phyloP scores from a whole-genome alignment of 1,284 basidiomycete genomes.

The Pisolithus thermaeus region DNA sequence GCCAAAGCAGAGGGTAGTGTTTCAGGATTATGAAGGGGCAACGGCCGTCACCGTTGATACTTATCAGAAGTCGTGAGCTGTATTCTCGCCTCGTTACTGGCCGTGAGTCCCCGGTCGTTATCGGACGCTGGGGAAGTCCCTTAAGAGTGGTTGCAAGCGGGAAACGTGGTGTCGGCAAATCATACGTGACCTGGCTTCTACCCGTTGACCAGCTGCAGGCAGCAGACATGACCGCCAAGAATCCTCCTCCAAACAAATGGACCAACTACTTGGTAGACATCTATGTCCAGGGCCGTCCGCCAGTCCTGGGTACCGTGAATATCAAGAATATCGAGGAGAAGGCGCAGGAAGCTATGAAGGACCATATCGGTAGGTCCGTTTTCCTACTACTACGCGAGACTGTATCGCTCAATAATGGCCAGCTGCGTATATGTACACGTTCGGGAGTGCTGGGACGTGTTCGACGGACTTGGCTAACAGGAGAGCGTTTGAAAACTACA shows the following conservation, averaged over 20 bases:
- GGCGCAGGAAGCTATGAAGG: slow-evolving; percentile 42
- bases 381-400: neutral
- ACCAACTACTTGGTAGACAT: slow-evolving; percentile 25
- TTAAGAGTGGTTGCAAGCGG: too few relatives aligned
- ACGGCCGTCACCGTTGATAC: too few relatives aligned
- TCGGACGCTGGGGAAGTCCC: slow-evolving; percentile 10
- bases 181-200: slow-evolving; percentile 37
- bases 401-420: neutral
- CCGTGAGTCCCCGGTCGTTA: too few relatives aligned
- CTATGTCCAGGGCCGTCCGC: slow-evolving; percentile 34
- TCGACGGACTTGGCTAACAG: slow-evolving; percentile 39
- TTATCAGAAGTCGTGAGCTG: too few relatives aligned
- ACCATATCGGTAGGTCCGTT: slow-evolving; percentile 33
- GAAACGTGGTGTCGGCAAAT: too few relatives aligned
- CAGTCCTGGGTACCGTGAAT: slow-evolving; percentile 46
- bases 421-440: slow-evolving; percentile 47
- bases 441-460: slow-evolving; percentile 42
- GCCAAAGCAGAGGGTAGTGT: too few relatives aligned
- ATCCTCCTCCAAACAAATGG: slow-evolving; percentile 22
- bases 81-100: too few relatives aligned
- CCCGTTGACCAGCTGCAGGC: neutral
- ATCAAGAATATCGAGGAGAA: slow-evolving; percentile 47
- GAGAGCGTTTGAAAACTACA: slow-evolving; percentile 40
- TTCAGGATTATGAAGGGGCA: too few relatives aligned
- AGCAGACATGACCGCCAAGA: slow-evolving; percentile 17